Base-by-base conservation (phyloP, 805 yeast genomes). In the Pichia nakasei region DNA sequence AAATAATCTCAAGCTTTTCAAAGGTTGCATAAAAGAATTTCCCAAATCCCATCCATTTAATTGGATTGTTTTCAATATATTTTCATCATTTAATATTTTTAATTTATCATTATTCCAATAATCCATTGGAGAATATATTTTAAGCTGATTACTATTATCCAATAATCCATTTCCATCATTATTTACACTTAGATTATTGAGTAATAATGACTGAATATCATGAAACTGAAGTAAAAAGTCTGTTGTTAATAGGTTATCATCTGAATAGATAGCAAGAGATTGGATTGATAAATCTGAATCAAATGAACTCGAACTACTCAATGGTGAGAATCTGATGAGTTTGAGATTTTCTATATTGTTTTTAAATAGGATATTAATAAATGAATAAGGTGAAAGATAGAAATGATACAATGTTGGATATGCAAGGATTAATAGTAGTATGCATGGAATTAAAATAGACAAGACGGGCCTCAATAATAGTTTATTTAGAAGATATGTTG, bases 31-130 rank as follows among this genome's bases (percentile, higher is more conserved):
- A 2, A 59, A 58, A 6, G 46, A 41, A n/a, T 43, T 50, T 37
- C 57, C 55, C 43, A 45, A 50, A 8, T 40, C 49, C 20, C 47
- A 39, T 22, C 53, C 43, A 11, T 56, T 57, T 9, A 52, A 49
- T 48, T 70, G 69, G 9, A 75, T 55, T 0, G 78, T 71, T 48
- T 53, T 64, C 22, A 72, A 42, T 2, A 66, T 57, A 13, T 61
- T 57, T 24, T 48, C 45, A 53, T 72, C 78, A 3, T 47, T 42
- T 4, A 35, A 20, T 26, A 73, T 50, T 4, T 21, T 6, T 1
- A 49, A 47, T 2, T 49, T 31, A 42, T 66, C 52, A 49, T 66
- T 64, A 32, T 63, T 54, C 79, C 80, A 75, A 42, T 61, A 62
- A 13, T 60, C 60, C 3, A 73, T 56, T 0, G 77, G 74, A 0